Evolutionary conservation across 805 yeast genomes (phyloP).

Genomic region (Yarrowia divulgata): DNA sequence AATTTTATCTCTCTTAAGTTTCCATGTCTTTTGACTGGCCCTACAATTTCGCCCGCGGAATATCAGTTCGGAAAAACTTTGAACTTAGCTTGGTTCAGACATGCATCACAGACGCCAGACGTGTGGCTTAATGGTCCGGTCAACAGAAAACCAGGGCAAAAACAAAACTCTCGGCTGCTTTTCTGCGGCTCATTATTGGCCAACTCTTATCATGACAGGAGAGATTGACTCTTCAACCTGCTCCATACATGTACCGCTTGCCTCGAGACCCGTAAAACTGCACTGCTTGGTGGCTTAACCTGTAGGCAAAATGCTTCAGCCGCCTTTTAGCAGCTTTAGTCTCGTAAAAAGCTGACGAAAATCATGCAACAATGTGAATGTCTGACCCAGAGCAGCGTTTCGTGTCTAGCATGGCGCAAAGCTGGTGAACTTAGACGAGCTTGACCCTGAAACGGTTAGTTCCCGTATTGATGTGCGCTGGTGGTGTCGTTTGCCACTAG

Average conservation of each 20-base stretch:
- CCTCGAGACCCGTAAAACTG: background rate
- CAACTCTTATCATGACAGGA: background rate
- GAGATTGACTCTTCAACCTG: conserved; percentile 7
- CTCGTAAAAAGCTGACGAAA: background rate
- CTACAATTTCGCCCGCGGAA: conserved; percentile 12
- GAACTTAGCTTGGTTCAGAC: conserved; percentile 14
- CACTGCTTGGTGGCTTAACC: conserved; percentile 9
- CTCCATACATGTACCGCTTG: conserved; percentile 2
- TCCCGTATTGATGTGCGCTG: background rate
- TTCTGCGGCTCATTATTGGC: conserved; percentile 32
- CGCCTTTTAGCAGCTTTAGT: background rate
- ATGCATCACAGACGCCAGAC: background rate
- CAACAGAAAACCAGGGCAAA: conserved; percentile 1
- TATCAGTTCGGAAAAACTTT: conserved; percentile 30
- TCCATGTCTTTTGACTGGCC: background rate
- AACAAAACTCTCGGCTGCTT: background rate
- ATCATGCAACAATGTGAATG: background rate
- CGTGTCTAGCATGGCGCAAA: background rate
- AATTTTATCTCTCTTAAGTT: conserved; percentile 18
- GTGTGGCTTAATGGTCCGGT: background rate
- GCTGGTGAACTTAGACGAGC: conserved; percentile 1
- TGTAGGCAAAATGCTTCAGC: conserved; percentile 23
- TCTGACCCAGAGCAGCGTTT: background rate
- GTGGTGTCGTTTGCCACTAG: background rate
- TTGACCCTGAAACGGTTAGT: conserved; percentile 5